A percentile compares a stretch with the other conserved stretches of the same genome.
phyloP scores from a whole-genome alignment of 441 rosid species.

The Biscutella laevigata region DNA sequence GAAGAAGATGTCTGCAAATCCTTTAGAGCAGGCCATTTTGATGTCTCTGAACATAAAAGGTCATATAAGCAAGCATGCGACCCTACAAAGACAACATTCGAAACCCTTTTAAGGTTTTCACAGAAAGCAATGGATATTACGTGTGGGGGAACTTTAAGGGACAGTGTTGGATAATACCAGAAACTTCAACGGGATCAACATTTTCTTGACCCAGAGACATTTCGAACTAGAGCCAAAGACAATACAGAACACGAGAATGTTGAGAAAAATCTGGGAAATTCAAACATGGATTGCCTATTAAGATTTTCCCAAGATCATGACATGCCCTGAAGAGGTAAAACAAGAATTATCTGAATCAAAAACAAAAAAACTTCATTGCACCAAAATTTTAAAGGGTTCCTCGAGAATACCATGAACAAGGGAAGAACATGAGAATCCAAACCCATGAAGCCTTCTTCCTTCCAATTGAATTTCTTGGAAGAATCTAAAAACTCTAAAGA shows the following conservation, averaged over 20 bases:
- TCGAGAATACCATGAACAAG: constrained; percentile 12
- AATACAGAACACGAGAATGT: constrained; percentile 28
- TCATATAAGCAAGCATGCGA: constrained; percentile 45
- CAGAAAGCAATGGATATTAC: too few relatives aligned
- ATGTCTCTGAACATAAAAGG: constrained; percentile 38
- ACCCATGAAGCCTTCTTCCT: constrained; percentile 10
- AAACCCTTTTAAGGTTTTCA: constrained; percentile 8
- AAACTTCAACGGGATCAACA: constrained; percentile 27
- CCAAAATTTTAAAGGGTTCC: not conserved
- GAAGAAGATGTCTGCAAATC: constrained; percentile 29
- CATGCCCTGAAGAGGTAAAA: constrained; percentile 15
- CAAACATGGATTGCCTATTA: too few relatives aligned
- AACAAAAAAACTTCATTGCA: not conserved
- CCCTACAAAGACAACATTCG: constrained; percentile 22
- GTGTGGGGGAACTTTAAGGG: not conserved
- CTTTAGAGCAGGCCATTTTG: constrained; percentile 21
- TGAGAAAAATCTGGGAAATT: constrained; percentile 20
- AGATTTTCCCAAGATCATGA: not conserved
- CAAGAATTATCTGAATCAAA: constrained; percentile 11
- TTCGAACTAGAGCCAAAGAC: constrained; percentile 31
- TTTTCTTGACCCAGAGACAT: constrained; percentile 51
- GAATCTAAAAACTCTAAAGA: constrained; percentile 9
- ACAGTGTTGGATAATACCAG: constrained; percentile 28
- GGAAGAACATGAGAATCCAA: constrained; percentile 3
- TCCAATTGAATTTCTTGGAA: constrained; percentile 8